Base-by-base conservation (phyloP, 192 early-diverging fungal species). In the Globomyces pollinis-pini region DNA sequence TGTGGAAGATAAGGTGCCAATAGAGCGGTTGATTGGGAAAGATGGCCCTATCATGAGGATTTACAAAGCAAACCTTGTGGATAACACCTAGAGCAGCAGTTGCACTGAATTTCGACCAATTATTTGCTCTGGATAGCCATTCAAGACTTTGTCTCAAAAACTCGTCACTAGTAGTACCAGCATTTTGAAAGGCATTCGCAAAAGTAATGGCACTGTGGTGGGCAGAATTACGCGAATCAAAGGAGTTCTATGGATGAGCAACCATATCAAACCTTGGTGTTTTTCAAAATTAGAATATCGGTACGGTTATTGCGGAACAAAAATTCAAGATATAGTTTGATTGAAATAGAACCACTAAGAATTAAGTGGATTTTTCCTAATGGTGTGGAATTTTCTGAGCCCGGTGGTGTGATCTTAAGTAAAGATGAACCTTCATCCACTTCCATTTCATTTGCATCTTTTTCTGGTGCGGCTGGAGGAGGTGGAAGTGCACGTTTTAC, bases 51-150 rank as follows among this genome's bases (percentile, higher is more conserved):
- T n/a, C n/a, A n/a, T n/a, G n/a, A n/a, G n/a, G n/a, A n/a, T n/a
- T n/a, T n/a, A n/a, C n/a, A n/a, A n/a, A n/a, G n/a, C n/a, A n/a
- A n/a, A n/a, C n/a, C 75, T 88, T 90, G 74, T 99, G 96, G 61
- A 99, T 96, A 9, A 98, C 94, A 54, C 96, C 96, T 38, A 99
- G 69, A 12, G 93, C 90, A 11, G 96, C 96, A 1, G 95, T 98
- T 1, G 95, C 96, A 51, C 91, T 89, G 70, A 99, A 99, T 74
- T 99, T 99, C 23, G 93, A 87, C 96, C 96, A 99, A 78, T 96
- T 96, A 30, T 87, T 96, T 36, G 94, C 92, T 51, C 94, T 84
- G 43, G 88, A 84, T 34, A 99, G 81, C 96, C 96, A 99, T 62
- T 99, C 94, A 38, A 98, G 74, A 69, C 93, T 97, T 55, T 95